Conservation (phyloP, 305 asterid species). For the Fraxinus latifolia region DNA sequence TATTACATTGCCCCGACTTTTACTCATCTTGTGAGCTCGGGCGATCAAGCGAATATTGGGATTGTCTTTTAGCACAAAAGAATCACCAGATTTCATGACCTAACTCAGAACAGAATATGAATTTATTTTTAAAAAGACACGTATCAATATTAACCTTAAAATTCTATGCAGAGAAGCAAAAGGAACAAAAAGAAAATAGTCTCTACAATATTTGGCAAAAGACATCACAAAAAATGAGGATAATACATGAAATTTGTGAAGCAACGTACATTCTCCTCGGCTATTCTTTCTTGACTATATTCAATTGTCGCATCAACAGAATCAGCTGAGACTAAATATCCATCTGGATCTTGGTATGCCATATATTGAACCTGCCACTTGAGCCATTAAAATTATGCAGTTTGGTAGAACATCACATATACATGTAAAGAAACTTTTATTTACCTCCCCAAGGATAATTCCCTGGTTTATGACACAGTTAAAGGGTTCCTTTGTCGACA, state of each 20-base stretch:
- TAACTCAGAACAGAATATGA: slow-evolving; percentile 28
- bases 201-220: not conserved
- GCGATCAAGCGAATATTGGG: slow-evolving; percentile 66
- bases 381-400: slow-evolving; percentile 28
- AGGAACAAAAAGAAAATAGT: not conserved
- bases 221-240: not conserved
- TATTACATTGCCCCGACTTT: slow-evolving; percentile 93
- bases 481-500: slow-evolving; percentile 88
- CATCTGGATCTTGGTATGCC: slow-evolving; percentile 67
- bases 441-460: slow-evolving; percentile 96
- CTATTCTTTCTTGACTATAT: slow-evolving; percentile 61
- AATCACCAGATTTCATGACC: slow-evolving; percentile 80
- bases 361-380: slow-evolving; percentile 76
- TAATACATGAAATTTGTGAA: slow-evolving; percentile 1
- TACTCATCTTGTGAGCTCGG: slow-evolving; percentile 96
- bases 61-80: slow-evolving; percentile 74
- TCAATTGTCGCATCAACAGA: slow-evolving; percentile 43
- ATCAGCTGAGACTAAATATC: slow-evolving; percentile 81
- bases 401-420: slow-evolving; percentile 17
- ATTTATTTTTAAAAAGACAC: not conserved
- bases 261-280: slow-evolving; percentile 64
- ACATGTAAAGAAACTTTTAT: slow-evolving; percentile 25
- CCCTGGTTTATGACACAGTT: slow-evolving; percentile 99
- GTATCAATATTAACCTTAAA: not conserved
- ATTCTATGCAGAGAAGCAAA: not conserved